Conservation (phyloP, 192 early-diverging fungal species). For the Entophlyctis helioformis region DNA sequence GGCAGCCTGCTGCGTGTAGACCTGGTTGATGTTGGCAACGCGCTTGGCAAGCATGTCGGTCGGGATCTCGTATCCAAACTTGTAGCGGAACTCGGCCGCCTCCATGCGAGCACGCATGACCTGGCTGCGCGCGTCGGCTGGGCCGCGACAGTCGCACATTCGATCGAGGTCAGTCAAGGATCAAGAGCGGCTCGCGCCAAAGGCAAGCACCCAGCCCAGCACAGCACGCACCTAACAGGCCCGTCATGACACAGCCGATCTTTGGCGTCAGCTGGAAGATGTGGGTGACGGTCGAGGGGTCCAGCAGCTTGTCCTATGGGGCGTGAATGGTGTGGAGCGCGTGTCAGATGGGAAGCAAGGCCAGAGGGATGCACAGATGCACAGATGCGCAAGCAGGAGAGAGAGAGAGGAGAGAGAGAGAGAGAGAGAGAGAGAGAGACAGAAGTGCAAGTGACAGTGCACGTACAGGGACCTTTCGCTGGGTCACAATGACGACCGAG, state of each 20-base stretch:
- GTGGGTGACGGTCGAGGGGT: slow-evolving; percentile 84
- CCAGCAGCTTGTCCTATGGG: slow-evolving; percentile 85
- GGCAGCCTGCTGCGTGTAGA: slow-evolving; percentile 97
- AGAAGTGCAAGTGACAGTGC: too few species aligned
- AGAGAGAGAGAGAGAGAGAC: slow-evolving; percentile 6
- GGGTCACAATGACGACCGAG: slow-evolving; percentile 86
- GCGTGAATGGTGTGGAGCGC: too few species aligned
- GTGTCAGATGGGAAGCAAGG: too few species aligned
- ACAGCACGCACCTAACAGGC: slow-evolving; percentile 54
- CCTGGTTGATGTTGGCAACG: slow-evolving; percentile 97
- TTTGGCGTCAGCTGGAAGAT: slow-evolving; percentile 83
- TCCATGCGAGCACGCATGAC: slow-evolving; percentile 86
- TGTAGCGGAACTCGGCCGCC: slow-evolving; percentile 97
- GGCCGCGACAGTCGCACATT: not conserved
- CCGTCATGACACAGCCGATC: slow-evolving; percentile 98
- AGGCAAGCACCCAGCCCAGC: too few species aligned
- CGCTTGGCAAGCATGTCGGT: slow-evolving; percentile 95
- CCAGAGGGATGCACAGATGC: not conserved
- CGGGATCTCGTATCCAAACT: slow-evolving; percentile 96
- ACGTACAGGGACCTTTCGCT: slow-evolving; percentile 90
- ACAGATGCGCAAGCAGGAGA: slow-evolving; percentile 26
- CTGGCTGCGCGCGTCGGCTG: slow-evolving; percentile 88
- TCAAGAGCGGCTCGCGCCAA: too few species aligned
- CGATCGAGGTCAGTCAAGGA: too few species aligned
- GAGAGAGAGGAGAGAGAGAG: slow-evolving; percentile 70